These are phyloP conservation scores for Carallia brachiata DNA, from an alignment of 345 rosid genomes.

Conservation along the genomic window DNA sequence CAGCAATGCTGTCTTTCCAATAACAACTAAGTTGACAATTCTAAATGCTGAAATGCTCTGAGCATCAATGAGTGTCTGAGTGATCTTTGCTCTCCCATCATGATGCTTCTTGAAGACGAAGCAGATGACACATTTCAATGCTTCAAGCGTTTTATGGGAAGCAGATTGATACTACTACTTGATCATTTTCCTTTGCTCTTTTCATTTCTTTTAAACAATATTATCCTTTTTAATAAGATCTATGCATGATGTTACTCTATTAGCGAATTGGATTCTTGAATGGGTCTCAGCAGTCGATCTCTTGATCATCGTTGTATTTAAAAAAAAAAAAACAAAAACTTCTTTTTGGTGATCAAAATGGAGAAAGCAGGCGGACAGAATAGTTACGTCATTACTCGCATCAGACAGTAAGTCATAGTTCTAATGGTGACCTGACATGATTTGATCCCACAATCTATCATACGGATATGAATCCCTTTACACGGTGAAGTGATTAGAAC, in stretches of 20 bases:
- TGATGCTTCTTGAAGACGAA: constrained; percentile 83
- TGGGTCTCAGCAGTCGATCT: not conserved
- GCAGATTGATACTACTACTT: constrained; percentile 64
- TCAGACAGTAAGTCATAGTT: too few species aligned
- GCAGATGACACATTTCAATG: constrained; percentile 98
- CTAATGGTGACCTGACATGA: too few species aligned
- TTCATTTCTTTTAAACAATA: not conserved
- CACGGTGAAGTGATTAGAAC: too few species aligned
- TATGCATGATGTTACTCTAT: not conserved
- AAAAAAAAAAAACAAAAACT: too few species aligned
- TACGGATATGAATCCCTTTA: too few species aligned
- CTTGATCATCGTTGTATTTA: too few species aligned
- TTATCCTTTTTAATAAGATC: not conserved
- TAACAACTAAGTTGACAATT: not conserved
- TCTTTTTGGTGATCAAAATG: too few species aligned
- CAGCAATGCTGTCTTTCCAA: not conserved
- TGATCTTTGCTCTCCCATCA: constrained; percentile 97
- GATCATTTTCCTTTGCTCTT: constrained; percentile 7
- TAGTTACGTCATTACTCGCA: too few species aligned
- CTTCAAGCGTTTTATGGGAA: constrained; percentile 81
- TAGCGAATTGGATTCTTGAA: not conserved
- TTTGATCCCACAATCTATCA: too few species aligned
- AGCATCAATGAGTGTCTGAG: constrained; percentile 67
- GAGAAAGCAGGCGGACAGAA: too few species aligned
- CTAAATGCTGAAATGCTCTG: not conserved